Conservation (phyloP, 768 basidiomycete species). For the Trametes meyenii region DNA sequence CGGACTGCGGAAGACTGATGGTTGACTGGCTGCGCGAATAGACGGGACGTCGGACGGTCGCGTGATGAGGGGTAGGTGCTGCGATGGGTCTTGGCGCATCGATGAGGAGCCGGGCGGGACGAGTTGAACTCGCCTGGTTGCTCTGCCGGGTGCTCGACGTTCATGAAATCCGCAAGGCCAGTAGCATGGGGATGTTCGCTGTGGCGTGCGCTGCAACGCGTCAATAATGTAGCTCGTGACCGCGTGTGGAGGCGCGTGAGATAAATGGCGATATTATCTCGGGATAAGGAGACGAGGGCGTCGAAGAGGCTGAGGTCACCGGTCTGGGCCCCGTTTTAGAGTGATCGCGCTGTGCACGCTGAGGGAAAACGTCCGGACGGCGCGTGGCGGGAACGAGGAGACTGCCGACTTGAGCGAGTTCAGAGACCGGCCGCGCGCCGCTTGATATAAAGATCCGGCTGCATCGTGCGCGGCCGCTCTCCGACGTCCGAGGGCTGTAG, state of each 20-base stretch:
- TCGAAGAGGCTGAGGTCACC: conserved; percentile 1
- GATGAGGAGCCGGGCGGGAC: too few species aligned
- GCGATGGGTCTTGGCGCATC: too few species aligned
- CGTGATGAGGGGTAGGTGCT: too few species aligned
- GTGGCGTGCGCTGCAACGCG: neutral
- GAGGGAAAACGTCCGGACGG: conserved; percentile 16
- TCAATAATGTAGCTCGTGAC: conserved; percentile 13
- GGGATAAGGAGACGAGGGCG: neutral
- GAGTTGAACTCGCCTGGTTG: too few species aligned
- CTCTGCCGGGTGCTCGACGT: too few species aligned
- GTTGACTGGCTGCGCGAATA: too few species aligned
- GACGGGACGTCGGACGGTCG: too few species aligned
- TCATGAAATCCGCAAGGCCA: too few species aligned
- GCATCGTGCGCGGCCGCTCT: conserved; percentile 29
- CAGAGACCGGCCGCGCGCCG: conserved; percentile 19
- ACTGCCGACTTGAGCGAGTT: conserved; percentile 14
- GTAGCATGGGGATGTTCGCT: neutral
- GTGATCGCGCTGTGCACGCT: conserved; percentile 4
- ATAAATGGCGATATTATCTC: conserved; percentile 11
- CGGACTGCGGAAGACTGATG: too few species aligned
- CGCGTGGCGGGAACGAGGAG: conserved; percentile 24
- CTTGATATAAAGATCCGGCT: conserved; percentile 34
- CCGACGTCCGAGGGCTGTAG: conserved; percentile 19
- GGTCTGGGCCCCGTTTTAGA: conserved; percentile 14
- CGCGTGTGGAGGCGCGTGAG: neutral